phyloP scores from a whole-genome alignment of 306 rosid genomes.

The Corylus americana region DNA sequence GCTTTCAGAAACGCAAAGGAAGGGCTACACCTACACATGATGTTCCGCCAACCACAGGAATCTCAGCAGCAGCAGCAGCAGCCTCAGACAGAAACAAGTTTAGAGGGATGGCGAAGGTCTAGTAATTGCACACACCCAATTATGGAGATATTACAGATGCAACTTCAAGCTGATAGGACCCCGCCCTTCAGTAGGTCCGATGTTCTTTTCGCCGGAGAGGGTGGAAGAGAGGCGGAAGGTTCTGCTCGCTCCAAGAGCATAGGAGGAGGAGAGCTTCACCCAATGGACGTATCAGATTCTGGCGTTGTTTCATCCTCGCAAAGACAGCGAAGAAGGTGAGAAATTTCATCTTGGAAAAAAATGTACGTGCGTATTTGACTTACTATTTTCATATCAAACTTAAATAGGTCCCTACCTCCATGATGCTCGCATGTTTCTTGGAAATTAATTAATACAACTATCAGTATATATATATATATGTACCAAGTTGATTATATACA shows the following conservation, averaged over 20 bases:
- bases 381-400: too few species aligned
- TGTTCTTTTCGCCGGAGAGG: constrained; percentile 14
- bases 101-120: constrained; percentile 41
- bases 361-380: too few species aligned
- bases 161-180: constrained; percentile 19
- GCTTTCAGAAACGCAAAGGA: constrained; percentile 36
- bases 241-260: constrained; percentile 20
- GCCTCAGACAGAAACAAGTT: constrained; percentile 21
- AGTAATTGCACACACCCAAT: constrained; percentile 1
- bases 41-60: constrained; percentile 14
- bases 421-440: too few species aligned
- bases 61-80: constrained; percentile 8
- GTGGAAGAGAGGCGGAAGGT: constrained; percentile 25
- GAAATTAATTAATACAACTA: too few species aligned
- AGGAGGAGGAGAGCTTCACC: constrained; percentile 29
- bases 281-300: constrained; percentile 23
- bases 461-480: too few species aligned
- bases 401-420: too few species aligned
- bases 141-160: constrained; percentile 27
- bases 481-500: too few species aligned
- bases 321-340: constrained; percentile 54
- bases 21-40: background rate
- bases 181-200: background rate
- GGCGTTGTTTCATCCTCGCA: constrained; percentile 30
- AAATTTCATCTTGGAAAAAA: background rate